Evolutionary conservation across 164 flowering plant species (phyloP).

Genomic region (Stephania japonica): DNA sequence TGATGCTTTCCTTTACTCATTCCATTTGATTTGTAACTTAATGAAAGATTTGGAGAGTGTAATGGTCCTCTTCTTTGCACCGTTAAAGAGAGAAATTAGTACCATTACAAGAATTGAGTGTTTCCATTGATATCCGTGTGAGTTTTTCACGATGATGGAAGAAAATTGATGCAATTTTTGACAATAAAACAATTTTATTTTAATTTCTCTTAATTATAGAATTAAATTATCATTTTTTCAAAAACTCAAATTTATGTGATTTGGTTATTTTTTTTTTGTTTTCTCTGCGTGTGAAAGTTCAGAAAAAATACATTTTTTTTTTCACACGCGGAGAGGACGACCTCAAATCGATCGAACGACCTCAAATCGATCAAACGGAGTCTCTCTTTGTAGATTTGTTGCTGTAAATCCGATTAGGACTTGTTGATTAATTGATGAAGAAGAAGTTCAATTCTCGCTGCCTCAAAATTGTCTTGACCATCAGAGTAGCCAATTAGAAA

Average conservation of each 20-base stretch:
- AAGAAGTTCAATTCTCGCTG: no score
- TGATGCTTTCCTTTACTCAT: no score
- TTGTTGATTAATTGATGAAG: neutral
- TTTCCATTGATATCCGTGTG: constrained; percentile 7
- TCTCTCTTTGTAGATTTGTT: neutral
- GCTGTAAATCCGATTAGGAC: neutral
- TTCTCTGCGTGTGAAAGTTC: neutral
- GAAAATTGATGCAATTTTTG: no score
- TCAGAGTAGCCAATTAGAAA: no score
- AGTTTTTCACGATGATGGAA: neutral
- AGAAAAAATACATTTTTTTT: neutral
- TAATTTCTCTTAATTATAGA: neutral
- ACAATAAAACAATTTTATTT: neutral
- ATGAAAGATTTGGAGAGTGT: no score
- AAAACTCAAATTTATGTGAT: neutral
- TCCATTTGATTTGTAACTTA: no score
- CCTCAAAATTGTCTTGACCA: no score
- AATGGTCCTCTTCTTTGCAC: no score
- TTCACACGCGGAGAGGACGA: neutral
- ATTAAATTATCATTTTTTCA: no score
- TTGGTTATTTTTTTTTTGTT: no score
- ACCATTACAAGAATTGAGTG: no score
- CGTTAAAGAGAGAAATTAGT: no score
- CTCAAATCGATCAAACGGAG: neutral
- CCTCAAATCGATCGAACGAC: neutral